Evolutionary conservation across 2,329 filamentous ascomycete genomes (phyloP).

Genomic region (Botrytis tulipae): DNA sequence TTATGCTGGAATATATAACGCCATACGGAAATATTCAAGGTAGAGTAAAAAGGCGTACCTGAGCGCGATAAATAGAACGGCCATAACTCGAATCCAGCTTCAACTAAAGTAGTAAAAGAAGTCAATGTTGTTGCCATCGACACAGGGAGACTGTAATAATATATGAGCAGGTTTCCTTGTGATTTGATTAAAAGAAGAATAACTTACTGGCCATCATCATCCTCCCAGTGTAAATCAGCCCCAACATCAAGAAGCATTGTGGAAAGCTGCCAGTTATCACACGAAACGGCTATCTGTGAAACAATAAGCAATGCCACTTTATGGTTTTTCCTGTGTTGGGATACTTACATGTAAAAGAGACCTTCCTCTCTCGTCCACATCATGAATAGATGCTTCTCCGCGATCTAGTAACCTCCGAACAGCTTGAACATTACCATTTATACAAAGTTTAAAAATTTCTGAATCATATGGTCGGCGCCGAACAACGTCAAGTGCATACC

Average conservation of each 20-base stretch:
- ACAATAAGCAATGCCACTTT: neutral
- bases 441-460: neutral
- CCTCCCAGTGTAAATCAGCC: neutral
- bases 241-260: neutral
- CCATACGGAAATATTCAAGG: neutral
- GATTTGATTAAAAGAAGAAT: neutral
- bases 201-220: accelerated
- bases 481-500: neutral
- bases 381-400: constrained; percentile 22
- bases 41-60: accelerated
- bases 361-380: neutral
- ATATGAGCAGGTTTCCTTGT: neutral
- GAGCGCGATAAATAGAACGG: accelerated
- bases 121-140: accelerated
- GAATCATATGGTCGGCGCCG: constrained; percentile 1
- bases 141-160: neutral
- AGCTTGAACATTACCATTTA: neutral
- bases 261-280: neutral
- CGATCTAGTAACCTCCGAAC: constrained; percentile 15
- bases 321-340: accelerated
- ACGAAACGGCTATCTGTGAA: accelerated
- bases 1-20: too few species aligned
- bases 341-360: constrained; percentile 22
- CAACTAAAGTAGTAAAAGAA: neutral
- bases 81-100: neutral